Evolutionary conservation across 495 filamentous ascomycete genomes (phyloP).

Genomic region (Chaetomidium leptoderma): DNA sequence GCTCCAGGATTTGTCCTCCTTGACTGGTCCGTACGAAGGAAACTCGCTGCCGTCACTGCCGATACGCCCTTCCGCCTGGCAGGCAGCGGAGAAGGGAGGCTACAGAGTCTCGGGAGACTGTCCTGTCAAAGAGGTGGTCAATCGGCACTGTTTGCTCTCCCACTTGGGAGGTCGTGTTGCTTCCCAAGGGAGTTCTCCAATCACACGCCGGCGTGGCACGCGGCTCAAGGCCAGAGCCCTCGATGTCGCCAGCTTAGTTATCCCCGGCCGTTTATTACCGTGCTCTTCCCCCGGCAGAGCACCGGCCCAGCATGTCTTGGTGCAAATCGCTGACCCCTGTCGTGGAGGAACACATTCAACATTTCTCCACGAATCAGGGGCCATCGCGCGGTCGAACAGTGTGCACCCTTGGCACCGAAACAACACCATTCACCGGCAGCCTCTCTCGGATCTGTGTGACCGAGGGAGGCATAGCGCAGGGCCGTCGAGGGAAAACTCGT

Average conservation of each 20-base stretch:
- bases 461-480: neutral
- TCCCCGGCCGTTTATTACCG: too few relatives aligned
- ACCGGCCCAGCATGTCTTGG: neutral
- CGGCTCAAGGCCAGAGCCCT: neutral
- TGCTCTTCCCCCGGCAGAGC: too few relatives aligned
- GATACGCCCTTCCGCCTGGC: too few relatives aligned
- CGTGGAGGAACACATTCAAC: slow-evolving; percentile 1
- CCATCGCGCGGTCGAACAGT: neutral
- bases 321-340: slow-evolving; percentile 3
- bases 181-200: neutral
- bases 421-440: neutral
- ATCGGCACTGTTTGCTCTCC: neutral
- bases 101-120: too few relatives aligned
- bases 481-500: neutral
- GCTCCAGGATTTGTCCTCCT: too few relatives aligned
- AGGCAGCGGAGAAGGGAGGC: too few relatives aligned
- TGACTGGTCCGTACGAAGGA: too few relatives aligned
- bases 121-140: neutral
- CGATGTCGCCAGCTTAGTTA: slow-evolving; percentile 3
- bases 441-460: neutral
- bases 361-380: slow-evolving; percentile 17
- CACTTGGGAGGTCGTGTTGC: neutral
- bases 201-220: neutral
- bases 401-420: too few relatives aligned
- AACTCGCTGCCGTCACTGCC: too few relatives aligned